Evolutionary conservation across 176 grass and related monocot species (phyloP), one percentile per base, ranked within the genome.

Genomic region (Alloteropsis semialata): DNA sequence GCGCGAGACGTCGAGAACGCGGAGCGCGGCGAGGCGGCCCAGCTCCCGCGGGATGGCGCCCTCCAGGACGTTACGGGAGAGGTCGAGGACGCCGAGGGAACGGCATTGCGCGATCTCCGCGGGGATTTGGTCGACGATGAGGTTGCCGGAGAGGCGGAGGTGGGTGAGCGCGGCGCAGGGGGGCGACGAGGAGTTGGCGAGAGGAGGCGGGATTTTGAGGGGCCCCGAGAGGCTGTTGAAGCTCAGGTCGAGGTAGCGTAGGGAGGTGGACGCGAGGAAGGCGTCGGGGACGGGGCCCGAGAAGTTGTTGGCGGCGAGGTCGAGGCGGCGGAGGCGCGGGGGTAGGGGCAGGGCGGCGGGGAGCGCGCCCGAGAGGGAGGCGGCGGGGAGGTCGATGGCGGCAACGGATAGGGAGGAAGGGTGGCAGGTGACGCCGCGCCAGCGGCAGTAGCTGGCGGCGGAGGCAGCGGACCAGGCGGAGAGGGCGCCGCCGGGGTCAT

Each of bases 1-100:
- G 48, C 81, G 82, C 1, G 91, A 93, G 58, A 93, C 74, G 76
- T 93, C 91, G 48, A 93, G 91, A 58, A 83, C 66, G 41, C 82
- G 77, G 46, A 93, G 88, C 38, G 38, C 74, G 34, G 59, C 54
- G 48, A 93, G 72, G 10, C 80, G 58, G 42, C 85, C 88, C 12
- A 93, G 62, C 22, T 17, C 28, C n/a, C 53, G 56, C 1, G 91
- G 88, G 63, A 93, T n/a, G 30, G 41, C 44, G 4, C 88, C 88
- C 84, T 93, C 91, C 37, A 93, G 75, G 39, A 93, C 80, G 85
- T 93, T 93, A 36, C 77, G 32, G 21, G 81, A 78, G 66, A 93
- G 77, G 81, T 90, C 88, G 48, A 93, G 58, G 22, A 90, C 51
- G 37, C 79, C 53, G 50, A 93, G 88, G 34, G 58, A 57, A 25